Base-by-base conservation (phyloP, 1,139 yeast genomes). In the Pneumocystis wakefieldiae region DNA sequence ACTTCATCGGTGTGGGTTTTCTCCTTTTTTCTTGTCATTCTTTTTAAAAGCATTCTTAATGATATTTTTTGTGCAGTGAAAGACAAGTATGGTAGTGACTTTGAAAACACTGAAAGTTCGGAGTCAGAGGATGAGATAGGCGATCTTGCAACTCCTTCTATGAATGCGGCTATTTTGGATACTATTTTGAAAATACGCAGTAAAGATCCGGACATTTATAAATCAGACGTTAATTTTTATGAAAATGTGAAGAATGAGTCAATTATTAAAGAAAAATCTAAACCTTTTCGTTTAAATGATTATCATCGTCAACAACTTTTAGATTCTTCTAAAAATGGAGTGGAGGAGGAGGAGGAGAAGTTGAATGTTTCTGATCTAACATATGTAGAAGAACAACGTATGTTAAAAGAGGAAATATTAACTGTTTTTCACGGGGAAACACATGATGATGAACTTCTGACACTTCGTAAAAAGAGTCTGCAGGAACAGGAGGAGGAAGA, bases 51-150 rank as follows among this genome's bases (percentile, higher is more conserved):
- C 48, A 29, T 37, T 8, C 28, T 48, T 48, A 32, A 15, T 39
- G 6, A 35, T 15, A 12, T 28, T n/a, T 62, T 36, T 67, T 67
- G n/a, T 66, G 69, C n/a, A 69, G 74, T 67, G 41, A 67, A 71
- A 66, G 72, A 70, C 67, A 72, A 70, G 65, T 64, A 67, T 64
- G 65, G 68, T 48, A 66, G 66, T 38, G 70, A 72, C 42, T 69
- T 70, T 62, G 59, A 60, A 63, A 48, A 63, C 57, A 57, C 62
- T 32, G 19, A 59, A 53, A 17, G 41, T 28, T 48, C 53, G 24
- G 63, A 59, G 59, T 92, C 85, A 4, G 99, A 94, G 74, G 99
- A 94, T 71, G 97, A 91, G 67, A 86, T 74, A 69, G 99, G 97
- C 61, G 96, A 89, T 55, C 77, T 92, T 65, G 79, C 88, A 63